Evolutionary conservation across 768 basidiomycete species (phyloP).

Genomic region (Lactarius akahatsu): DNA sequence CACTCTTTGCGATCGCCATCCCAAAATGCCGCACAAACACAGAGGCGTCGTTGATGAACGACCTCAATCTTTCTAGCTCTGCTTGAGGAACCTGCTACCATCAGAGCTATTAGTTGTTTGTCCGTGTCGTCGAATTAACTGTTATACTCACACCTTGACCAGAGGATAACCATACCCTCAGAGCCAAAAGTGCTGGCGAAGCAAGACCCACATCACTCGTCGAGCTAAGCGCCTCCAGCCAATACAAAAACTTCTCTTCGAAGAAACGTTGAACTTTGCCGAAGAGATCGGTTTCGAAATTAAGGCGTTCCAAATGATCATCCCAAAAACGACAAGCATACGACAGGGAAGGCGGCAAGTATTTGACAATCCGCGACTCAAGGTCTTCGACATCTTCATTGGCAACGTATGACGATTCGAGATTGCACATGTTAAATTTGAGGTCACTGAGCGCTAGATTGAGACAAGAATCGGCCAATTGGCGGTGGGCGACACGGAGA

Average conservation of each 20-base stretch:
- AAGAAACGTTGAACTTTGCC: background rate
- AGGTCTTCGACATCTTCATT: conserved; percentile 7
- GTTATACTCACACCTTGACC: background rate
- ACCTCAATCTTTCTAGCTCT: background rate
- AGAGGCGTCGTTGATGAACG: background rate
- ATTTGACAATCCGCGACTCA: background rate
- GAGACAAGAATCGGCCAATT: background rate
- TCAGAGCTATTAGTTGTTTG: background rate
- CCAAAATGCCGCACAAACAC: background rate
- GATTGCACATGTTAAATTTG: conserved; percentile 6
- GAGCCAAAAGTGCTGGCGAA: background rate
- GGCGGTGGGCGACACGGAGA: background rate
- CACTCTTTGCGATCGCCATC: background rate
- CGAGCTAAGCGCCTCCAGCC: background rate
- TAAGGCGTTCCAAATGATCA: background rate
- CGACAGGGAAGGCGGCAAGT: background rate
- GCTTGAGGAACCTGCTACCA: background rate
- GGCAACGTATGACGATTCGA: background rate
- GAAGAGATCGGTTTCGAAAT: background rate
- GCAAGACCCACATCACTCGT: background rate
- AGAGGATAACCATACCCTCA: background rate
- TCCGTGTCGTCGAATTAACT: background rate
- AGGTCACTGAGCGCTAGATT: background rate
- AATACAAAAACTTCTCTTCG: background rate
- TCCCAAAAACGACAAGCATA: conserved; percentile 12